Evolutionary conservation across 495 filamentous ascomycete species (phyloP).

Genomic region (Acidomyces sp.): DNA sequence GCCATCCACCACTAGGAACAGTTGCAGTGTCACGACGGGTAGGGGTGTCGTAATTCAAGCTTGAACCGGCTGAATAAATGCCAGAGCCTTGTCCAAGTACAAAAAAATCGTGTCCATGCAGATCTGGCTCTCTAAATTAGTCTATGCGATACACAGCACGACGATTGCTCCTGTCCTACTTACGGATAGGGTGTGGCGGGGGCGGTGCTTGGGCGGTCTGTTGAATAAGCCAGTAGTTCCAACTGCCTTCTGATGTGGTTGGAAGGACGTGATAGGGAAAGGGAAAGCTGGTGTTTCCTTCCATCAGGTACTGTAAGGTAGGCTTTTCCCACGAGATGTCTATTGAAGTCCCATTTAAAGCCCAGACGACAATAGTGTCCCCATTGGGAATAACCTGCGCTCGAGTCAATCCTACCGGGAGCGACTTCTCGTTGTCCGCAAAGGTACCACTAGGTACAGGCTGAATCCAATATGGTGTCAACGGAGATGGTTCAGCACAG

Average conservation of each 20-base stretch:
- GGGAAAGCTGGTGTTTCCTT: constrained; percentile 25
- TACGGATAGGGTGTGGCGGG: too few species aligned
- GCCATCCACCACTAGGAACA: constrained; percentile 21
- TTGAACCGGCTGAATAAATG: constrained; percentile 11
- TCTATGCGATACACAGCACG: too few species aligned
- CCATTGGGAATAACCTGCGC: constrained; percentile 14
- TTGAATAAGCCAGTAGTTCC: constrained; percentile 32
- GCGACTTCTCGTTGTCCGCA: too few species aligned
- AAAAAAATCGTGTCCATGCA: constrained; percentile 28
- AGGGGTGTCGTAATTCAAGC: constrained; percentile 25
- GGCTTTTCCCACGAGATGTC: constrained; percentile 28
- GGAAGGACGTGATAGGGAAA: constrained; percentile 25
- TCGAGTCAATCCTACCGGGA: too few species aligned
- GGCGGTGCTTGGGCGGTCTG: too few species aligned
- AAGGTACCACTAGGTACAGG: constrained; percentile 19
- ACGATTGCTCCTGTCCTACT: too few species aligned
- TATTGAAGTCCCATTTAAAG: constrained; percentile 28
- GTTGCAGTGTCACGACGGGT: constrained; percentile 24
- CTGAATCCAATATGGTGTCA: constrained; percentile 15
- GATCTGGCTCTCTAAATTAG: too few species aligned
- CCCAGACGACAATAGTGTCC: constrained; percentile 28
- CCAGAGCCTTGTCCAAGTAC: constrained; percentile 22
- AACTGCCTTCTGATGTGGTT: constrained; percentile 24
- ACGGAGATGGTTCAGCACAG: constrained; percentile 5
- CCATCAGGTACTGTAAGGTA: constrained; percentile 27